Conservation (phyloP, 305 asterid species). For the Ilex paraguariensis region DNA sequence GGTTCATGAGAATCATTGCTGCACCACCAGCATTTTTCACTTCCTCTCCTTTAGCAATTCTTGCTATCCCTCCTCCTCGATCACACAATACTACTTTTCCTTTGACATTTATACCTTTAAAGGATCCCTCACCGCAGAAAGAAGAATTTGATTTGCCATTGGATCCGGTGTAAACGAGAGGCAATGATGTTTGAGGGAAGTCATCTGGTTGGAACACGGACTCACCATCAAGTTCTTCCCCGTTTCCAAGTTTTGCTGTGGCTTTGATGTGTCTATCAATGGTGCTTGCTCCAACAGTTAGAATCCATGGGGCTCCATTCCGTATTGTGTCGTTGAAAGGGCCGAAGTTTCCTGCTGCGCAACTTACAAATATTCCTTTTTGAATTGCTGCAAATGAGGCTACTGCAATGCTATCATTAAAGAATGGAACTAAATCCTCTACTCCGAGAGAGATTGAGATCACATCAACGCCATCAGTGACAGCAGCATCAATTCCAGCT, state of each 20-base stretch:
- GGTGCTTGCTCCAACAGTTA: constrained; percentile 56
- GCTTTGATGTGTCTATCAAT: constrained; percentile 37
- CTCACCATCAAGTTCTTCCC: constrained; percentile 31
- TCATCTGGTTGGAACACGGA: constrained; percentile 32
- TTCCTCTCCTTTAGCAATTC: constrained; percentile 32
- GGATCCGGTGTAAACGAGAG: constrained; percentile 38
- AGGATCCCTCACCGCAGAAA: constrained; percentile 31
- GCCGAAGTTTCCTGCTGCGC: constrained; percentile 45
- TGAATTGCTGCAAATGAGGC: constrained; percentile 44
- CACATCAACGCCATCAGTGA: constrained; percentile 53
- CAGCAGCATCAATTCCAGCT: constrained; percentile 44
- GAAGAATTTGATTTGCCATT: constrained; percentile 25
- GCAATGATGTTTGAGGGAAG: constrained; percentile 29
- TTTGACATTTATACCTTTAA: constrained; percentile 23
- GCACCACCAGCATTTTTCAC: constrained; percentile 53
- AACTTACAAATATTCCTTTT: constrained; percentile 46
- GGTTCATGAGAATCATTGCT: constrained; percentile 52
- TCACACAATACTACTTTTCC: constrained; percentile 48
- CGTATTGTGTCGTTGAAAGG: constrained; percentile 28
- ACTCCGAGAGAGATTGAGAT: constrained; percentile 35
- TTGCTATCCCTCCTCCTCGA: constrained; percentile 31
- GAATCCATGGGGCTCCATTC: constrained; percentile 56
- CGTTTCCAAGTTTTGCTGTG: constrained; percentile 24
- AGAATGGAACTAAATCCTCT: constrained; percentile 9
- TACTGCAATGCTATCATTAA: constrained; percentile 31